A percentile compares a stretch with the other conserved stretches of the same genome.
phyloP scores from a whole-genome alignment of 169 alveolate genomes.

The Cryptosporidium sp. region DNA sequence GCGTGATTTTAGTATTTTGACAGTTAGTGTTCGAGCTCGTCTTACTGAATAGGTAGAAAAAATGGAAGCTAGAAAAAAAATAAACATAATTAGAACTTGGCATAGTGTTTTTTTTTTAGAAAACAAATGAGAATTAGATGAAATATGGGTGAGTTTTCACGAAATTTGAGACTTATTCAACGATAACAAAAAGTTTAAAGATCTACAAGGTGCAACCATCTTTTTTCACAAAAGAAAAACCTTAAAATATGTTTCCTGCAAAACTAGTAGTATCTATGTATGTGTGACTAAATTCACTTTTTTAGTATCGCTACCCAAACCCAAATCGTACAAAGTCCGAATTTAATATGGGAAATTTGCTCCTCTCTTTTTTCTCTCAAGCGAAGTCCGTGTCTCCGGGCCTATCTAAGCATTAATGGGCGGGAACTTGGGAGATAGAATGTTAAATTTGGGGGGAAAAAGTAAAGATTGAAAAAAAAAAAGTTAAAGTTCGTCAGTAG shows the following conservation, averaged over 20 bases:
- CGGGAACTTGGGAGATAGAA: not conserved
- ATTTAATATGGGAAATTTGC: constrained; percentile 22
- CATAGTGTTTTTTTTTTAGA: not conserved
- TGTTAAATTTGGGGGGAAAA: not conserved
- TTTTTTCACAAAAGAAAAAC: constrained; percentile 27
- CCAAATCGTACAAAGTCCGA: constrained; percentile 19
- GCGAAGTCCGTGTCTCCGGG: not conserved
- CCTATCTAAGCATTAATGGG: not conserved
- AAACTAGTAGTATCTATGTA: constrained; percentile 21
- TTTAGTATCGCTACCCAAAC: not conserved
- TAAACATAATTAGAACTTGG: not conserved
- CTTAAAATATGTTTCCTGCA: constrained; percentile 1
- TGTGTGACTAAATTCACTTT: constrained; percentile 42
- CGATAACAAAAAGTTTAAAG: constrained; percentile 4
- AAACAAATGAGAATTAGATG: not conserved
- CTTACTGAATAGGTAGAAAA: not conserved
- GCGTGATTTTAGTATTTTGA: not conserved
- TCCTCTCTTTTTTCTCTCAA: constrained; percentile 54
- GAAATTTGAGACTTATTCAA: not conserved
- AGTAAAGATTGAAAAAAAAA: not conserved
- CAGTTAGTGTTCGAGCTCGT: not conserved
- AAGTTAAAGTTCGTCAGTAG: constrained; percentile 33
- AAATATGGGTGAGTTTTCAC: not conserved
- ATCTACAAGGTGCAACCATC: constrained; percentile 37
- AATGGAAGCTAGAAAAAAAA: not conserved